Evolutionary conservation across 179 eudicot species (phyloP).

Genomic region (Drosera spatulata): DNA sequence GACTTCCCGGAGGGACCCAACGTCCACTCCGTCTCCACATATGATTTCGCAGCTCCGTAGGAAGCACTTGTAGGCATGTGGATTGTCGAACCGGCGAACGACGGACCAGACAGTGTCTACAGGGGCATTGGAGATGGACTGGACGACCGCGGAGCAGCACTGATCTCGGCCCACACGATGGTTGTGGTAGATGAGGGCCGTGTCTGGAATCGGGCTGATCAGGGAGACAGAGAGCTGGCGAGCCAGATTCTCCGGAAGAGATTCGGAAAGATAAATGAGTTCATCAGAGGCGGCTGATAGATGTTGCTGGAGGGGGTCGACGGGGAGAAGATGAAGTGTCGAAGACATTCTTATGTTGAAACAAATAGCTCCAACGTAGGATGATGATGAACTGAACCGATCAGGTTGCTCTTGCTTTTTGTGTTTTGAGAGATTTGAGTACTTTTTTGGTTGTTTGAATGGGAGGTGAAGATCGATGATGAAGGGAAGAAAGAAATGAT

Average conservation of each 20-base stretch:
- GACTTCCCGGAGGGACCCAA: slow-evolving; percentile 10
- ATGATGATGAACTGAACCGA: no score
- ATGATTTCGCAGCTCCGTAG: slow-evolving; percentile 5
- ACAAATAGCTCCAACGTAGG: no score
- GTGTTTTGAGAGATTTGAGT: no score
- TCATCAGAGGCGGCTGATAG: no score
- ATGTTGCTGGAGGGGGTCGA: no score
- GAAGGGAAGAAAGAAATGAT: no score
- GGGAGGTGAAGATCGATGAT: no score
- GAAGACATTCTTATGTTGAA: no score
- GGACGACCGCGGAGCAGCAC: slow-evolving; percentile 1
- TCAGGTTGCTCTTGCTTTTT: no score
- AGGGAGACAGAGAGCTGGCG: neutral
- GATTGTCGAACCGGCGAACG: slow-evolving; percentile 9
- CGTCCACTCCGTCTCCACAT: slow-evolving; percentile 2
- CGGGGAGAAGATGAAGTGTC: no score
- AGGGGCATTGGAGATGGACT: slow-evolving; percentile 1
- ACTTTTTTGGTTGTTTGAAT: no score
- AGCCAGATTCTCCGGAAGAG: neutral
- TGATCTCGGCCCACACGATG: slow-evolving; percentile 1
- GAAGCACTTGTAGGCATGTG: slow-evolving; percentile 8
- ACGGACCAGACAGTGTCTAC: slow-evolving; percentile 6
- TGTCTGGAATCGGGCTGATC: neutral
- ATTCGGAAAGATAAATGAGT: no score
- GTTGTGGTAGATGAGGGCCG: slow-evolving; percentile 1